Conservation (phyloP, 441 rosid genomes). For the Metrosideros polymorpha region DNA sequence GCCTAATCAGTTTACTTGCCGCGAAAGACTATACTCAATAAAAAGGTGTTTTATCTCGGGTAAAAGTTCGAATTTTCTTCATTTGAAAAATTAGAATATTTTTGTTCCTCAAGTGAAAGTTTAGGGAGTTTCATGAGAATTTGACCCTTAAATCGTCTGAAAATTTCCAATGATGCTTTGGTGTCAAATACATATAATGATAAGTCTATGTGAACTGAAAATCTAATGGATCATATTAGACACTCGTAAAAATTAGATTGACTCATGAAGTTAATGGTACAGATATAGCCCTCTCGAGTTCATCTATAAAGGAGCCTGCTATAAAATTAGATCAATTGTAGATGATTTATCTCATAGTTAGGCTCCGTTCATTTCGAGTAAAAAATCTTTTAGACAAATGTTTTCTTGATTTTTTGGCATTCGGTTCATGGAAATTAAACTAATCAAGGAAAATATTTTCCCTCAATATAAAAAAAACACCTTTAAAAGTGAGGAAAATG, state of each 20-base stretch:
- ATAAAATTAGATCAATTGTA: background rate
- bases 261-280: background rate
- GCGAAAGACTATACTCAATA: too few species aligned
- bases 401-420: too few species aligned
- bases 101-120: background rate
- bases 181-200: background rate
- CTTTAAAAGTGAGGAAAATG: too few species aligned
- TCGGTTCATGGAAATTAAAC: too few species aligned
- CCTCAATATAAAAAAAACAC: too few species aligned
- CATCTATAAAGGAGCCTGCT: background rate
- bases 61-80: background rate
- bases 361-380: too few species aligned
- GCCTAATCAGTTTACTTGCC: background rate
- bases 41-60: too few species aligned
- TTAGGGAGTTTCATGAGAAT: background rate
- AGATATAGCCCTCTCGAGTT: background rate
- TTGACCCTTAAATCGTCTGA: background rate
- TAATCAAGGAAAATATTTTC: too few species aligned
- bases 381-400: too few species aligned
- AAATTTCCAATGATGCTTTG: background rate
- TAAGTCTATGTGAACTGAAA: background rate
- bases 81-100: background rate
- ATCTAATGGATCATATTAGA: background rate
- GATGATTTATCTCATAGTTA: background rate
- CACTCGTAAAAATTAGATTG: background rate